Conservation (phyloP, 2,329 filamentous ascomycete genomes). For the Beauveria bassiana region DNA sequence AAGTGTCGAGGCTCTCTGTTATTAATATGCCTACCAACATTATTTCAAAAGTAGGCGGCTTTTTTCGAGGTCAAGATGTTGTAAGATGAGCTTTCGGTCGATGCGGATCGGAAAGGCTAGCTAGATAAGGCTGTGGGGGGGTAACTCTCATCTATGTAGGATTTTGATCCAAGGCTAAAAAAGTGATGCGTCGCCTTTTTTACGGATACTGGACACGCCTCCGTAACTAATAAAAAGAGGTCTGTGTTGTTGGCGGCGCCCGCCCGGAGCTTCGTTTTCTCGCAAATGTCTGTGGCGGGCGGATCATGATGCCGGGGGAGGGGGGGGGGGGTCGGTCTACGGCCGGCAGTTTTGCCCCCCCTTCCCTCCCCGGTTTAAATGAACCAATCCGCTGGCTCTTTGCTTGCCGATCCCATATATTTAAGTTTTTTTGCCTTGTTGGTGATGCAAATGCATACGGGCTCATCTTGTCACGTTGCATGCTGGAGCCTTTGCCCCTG, state of each 20-base stretch:
- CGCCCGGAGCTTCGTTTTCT: not conserved
- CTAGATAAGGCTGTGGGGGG: not conserved
- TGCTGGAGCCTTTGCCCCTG: not conserved
- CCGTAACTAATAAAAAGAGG: not conserved
- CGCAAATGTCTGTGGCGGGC: not conserved
- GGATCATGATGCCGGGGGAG: constrained; percentile 3
- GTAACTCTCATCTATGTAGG: not conserved
- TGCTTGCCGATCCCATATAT: not conserved
- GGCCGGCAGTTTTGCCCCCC: not conserved
- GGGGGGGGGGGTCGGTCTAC: not conserved
- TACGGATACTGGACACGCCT: no score
- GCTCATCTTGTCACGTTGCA: not conserved
- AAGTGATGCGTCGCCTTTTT: not conserved
- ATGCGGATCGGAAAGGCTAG: not conserved
- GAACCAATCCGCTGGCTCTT: not conserved
- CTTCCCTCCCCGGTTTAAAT: not conserved
- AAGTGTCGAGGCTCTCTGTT: no score
- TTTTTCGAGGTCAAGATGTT: no score
- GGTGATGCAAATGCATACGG: not conserved
- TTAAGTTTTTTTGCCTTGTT: not conserved
- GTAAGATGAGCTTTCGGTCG: not conserved
- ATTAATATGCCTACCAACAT: no score
- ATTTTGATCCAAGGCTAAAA: not conserved
- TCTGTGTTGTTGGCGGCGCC: not conserved
- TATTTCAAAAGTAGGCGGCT: no score